Evolutionary conservation across 805 yeast species (phyloP), one percentile per base, ranked within the genome.

Genomic region (Kuraishia hungarica): DNA sequence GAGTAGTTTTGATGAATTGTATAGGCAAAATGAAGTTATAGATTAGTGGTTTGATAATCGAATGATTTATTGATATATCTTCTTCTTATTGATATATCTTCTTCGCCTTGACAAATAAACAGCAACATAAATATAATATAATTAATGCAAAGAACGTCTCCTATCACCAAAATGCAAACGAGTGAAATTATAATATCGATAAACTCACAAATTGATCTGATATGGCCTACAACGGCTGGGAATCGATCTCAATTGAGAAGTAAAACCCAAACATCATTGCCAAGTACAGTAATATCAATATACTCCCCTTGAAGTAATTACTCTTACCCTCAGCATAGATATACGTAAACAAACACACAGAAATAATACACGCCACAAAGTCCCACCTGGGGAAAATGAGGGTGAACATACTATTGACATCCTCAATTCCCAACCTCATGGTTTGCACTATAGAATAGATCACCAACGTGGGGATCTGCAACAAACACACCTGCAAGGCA

Each of bases 381-480:
- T 94, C 99, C 98, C 98, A 94, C 57, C 89, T 80, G 6, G 99
- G 97, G 75, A 94, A 94, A 2, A 94, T 83, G 60, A 94, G 74
- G 0, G 97, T 81, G 67, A 91, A 89, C 73, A 86, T 79, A 29
- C 71, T 69, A 56, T 74, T 69, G 53, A 75, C 67, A 21, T 58
- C 59, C 1, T 65, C 55, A 24, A 62, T 58, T 2, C 66, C 64
- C 62, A 61, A 71, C 65, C 66, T 71, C 64, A 66, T 69, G 53
- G 71, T 72, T 65, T 64, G 77, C 70, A 72, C 75, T 56, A 87
- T 78, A 1, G 97, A 86, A 65, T 80, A 90, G 13, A 93, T 65
- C 11, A 91, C 96, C 65, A 94, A 78, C 1, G 94, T 84, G 0
- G 99, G 99, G 51, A 94, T 89, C 67, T 94, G 99, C 60, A 94